These are phyloP conservation scores for Dimargaris xerosporica DNA, from an alignment of 192 early-diverging fungal species.

Conservation along the genomic window DNA sequence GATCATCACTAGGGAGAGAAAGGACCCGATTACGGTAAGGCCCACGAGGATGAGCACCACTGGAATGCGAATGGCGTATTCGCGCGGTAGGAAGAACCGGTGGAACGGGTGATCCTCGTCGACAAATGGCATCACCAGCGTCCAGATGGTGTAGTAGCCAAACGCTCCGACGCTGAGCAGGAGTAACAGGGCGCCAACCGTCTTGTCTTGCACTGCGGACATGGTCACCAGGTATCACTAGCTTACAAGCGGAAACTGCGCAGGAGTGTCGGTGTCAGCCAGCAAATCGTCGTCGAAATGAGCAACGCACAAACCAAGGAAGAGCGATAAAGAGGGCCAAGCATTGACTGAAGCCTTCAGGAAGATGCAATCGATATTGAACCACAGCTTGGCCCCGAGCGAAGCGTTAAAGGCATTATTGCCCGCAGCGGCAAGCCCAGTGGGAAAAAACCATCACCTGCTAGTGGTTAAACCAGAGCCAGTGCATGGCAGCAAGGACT, in stretches of 20 bases:
- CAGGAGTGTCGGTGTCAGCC: too few relatives aligned
- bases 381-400: too few relatives aligned
- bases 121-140: slow-evolving; percentile 79
- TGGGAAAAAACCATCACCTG: too few relatives aligned
- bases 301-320: too few relatives aligned
- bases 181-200: slow-evolving; percentile 60
- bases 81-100: slow-evolving; percentile 60
- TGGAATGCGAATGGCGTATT: slow-evolving; percentile 79
- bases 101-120: slow-evolving; percentile 58
- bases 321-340: too few relatives aligned
- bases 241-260: neutral
- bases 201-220: slow-evolving; percentile 36
- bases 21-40: slow-evolving; percentile 54
- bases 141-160: slow-evolving; percentile 82
- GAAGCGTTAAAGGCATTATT: too few relatives aligned
- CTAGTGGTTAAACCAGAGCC: too few relatives aligned
- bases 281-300: too few relatives aligned
- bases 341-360: too few relatives aligned
- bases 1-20: slow-evolving; percentile 75
- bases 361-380: too few relatives aligned
- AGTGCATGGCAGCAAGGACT: too few relatives aligned
- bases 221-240: neutral
- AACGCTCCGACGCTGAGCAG: slow-evolving; percentile 57
- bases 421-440: too few relatives aligned
- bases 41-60: slow-evolving; percentile 67